Base-by-base conservation (phyloP, 306 rosid genomes). In the Carpinus fangiana region DNA sequence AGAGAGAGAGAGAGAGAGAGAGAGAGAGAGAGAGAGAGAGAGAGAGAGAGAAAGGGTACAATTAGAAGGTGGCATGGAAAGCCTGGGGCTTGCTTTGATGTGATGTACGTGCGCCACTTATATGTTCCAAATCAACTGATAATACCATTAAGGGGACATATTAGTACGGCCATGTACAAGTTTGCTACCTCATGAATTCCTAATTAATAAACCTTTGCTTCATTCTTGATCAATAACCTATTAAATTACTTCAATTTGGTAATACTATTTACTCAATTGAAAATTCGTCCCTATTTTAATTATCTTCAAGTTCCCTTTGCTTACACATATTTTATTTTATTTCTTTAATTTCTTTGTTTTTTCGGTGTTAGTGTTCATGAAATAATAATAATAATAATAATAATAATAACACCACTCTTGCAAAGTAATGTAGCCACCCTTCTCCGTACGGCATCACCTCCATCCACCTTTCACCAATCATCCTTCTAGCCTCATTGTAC, bases 61-160 rank as follows among this genome's bases (percentile, higher is more conserved):
- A 23, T 23, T 23, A 61, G 34, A 38, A 20, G 72, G 60, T 84
- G 70, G 77, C 77, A 60, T 65, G 77, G 77, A 73, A 84, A 53
- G 41, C 82, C 73, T 68, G 78, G 74, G 77, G 45, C 41, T 67
- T 64, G 79, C 74, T 70, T 60, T 53, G 85, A 81, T 84, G 85
- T 84, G 87, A 77, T 77, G 73, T 80, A 41, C 45, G 83, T 72
- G 79, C 48, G 73, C 67, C 64, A 48, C 72, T 51, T 38, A 48
- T 66, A 38, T 64, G 71, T 61, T 66, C 47, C 26, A 31, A 53
- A 70, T 48, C 62, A 50, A 73, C 52, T 73, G 62, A 71, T 77
- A 61, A 81, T 84, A 38, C 88, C 75, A 81, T 74, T 78, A 73
- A 45, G 82, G 75, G 79, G 80, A 84, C 88, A 84, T 31, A 3